Percentiles rank a stretch among this genome's conserved stretches.
phyloP scores from a whole-genome alignment of 257 asterid species.

The Apocynum venetum region DNA sequence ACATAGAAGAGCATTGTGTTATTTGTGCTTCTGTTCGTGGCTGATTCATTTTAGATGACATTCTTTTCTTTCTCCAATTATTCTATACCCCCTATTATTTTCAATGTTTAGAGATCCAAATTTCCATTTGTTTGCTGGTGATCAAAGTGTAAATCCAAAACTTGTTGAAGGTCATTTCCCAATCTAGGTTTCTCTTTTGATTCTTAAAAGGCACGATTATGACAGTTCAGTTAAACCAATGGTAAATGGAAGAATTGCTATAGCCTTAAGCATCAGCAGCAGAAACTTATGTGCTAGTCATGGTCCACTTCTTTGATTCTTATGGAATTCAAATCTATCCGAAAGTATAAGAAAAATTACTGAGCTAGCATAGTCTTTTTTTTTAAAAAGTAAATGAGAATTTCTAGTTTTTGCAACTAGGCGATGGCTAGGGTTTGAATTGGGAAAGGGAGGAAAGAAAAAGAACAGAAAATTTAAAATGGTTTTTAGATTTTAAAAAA shows the following conservation, averaged over 20 bases:
- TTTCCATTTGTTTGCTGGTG: background rate
- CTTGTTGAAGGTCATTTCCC: background rate
- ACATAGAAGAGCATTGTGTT: background rate
- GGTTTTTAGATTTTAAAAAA: too few relatives aligned
- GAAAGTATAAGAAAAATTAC: too few relatives aligned
- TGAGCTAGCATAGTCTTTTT: too few relatives aligned
- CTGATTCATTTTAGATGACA: background rate
- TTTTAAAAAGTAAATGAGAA: too few relatives aligned
- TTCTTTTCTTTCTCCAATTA: background rate
- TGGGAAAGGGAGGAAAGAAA: too few relatives aligned
- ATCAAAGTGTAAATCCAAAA: background rate
- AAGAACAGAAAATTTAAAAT: too few relatives aligned
- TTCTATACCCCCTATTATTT: background rate
- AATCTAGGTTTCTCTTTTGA: background rate
- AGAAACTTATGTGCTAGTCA: too few relatives aligned
- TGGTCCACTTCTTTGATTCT: too few relatives aligned
- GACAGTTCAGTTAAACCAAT: too few relatives aligned
- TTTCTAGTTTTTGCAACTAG: too few relatives aligned
- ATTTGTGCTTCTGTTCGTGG: background rate
- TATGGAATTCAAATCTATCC: too few relatives aligned
- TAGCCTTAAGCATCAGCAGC: background rate
- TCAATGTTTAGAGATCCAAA: slow-evolving; percentile 4
- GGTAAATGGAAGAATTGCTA: background rate
- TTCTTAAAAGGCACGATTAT: background rate
- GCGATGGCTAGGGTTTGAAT: too few relatives aligned